phyloP scores from a whole-genome alignment of 2,329 filamentous ascomycete species.

The Alternaria metachromatica region DNA sequence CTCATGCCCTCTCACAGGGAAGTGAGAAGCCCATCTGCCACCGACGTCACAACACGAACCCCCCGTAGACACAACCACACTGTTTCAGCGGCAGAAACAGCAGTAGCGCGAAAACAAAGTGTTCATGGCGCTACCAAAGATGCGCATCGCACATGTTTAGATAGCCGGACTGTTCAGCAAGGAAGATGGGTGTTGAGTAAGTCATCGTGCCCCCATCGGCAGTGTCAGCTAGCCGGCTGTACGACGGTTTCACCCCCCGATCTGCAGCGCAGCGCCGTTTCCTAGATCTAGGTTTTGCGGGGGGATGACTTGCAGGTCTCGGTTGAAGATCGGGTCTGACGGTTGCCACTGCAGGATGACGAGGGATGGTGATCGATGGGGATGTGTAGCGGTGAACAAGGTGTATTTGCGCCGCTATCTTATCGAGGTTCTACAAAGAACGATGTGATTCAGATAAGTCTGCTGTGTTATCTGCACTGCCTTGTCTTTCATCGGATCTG shows the following conservation, averaged over 20 bases:
- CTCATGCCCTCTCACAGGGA: not conserved
- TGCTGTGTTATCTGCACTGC: not conserved
- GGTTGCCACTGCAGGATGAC: not conserved
- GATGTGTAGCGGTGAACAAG: not conserved
- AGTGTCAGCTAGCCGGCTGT: constrained; percentile 14
- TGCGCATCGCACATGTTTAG: not conserved
- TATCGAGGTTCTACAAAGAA: not conserved
- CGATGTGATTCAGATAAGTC: not conserved
- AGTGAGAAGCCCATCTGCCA: constrained; percentile 7
- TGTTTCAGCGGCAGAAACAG: constrained; percentile 5
- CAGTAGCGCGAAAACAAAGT: constrained; percentile 4
- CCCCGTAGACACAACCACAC: constrained; percentile 6
- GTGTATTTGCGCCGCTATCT: not conserved
- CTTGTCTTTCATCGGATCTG: not conserved
- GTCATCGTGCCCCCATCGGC: constrained; percentile 8
- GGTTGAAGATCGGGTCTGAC: not conserved
- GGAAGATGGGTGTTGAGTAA: constrained; percentile 5
- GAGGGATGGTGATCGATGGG: not conserved
- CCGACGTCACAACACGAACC: constrained; percentile 14
- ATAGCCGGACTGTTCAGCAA: not conserved
- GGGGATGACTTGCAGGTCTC: not conserved
- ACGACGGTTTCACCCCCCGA: not conserved
- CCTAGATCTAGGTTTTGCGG: not conserved
- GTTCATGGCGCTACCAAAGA: constrained; percentile 2
- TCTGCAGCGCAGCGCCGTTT: not conserved